A percentile compares a stretch with the other conserved stretches of the same genome.
phyloP scores from a whole-genome alignment of 2,329 filamentous ascomycete genomes.

The Cladosporium sp. region DNA sequence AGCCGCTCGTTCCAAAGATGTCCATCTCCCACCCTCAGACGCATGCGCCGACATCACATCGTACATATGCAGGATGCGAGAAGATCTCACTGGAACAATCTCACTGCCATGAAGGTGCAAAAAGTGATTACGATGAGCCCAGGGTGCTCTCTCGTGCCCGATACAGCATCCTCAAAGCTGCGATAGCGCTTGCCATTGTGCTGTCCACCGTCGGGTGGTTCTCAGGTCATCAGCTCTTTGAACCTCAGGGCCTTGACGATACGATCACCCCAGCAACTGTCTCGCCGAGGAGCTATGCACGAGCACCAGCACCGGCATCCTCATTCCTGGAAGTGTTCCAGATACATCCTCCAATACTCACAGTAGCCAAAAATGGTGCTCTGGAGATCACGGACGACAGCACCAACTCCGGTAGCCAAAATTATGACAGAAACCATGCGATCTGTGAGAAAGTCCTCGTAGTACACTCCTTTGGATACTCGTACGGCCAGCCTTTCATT shows the following conservation, averaged over 20 bases:
- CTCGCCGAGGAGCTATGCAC: background rate
- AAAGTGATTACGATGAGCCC: background rate
- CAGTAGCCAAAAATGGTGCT: background rate
- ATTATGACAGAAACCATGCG: background rate
- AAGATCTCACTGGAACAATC: background rate
- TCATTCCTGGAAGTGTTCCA: background rate
- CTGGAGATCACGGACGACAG: background rate
- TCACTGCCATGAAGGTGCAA: accelerated
- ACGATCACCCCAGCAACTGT: background rate
- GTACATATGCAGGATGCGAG: background rate
- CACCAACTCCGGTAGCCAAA: background rate
- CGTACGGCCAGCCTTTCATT: background rate
- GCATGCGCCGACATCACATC: background rate
- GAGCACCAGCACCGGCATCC: background rate
- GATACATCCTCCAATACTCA: background rate
- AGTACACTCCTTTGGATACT: background rate
- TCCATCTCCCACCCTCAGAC: background rate
- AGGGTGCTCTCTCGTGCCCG: background rate
- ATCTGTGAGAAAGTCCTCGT: background rate
- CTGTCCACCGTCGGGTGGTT: background rate
- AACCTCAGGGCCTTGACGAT: background rate
- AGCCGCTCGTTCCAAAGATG: background rate
- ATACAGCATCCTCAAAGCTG: background rate
- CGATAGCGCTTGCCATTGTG: background rate
- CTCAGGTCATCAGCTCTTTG: background rate